Conservation (phyloP, 2,329 filamentous ascomycete genomes). For the Chrysosporium queenslandicum region DNA sequence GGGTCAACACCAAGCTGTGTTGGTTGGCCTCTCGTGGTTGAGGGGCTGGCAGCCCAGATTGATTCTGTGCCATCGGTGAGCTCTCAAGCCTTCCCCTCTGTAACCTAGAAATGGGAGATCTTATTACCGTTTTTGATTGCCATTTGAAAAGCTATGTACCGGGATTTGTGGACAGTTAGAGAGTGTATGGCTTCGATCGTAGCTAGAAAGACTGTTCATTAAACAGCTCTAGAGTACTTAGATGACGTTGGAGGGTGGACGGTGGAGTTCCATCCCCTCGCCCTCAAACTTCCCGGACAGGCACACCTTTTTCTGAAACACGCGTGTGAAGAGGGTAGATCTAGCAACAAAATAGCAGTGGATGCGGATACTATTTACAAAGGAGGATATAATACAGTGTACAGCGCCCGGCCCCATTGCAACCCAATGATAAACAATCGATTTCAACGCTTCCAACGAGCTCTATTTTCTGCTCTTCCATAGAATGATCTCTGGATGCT, state of each 20-base stretch:
- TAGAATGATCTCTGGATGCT: slow-evolving; percentile 68
- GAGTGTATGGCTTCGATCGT: neutral
- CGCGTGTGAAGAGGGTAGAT: neutral
- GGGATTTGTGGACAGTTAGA: neutral
- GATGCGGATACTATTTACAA: neutral
- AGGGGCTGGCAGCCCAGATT: slow-evolving; percentile 77
- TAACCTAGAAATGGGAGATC: neutral
- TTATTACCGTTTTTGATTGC: slow-evolving; percentile 39
- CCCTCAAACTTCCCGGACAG: neutral
- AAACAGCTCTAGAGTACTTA: neutral
- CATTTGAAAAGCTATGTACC: slow-evolving; percentile 25
- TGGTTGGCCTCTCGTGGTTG: slow-evolving; percentile 72
- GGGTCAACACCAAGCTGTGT: slow-evolving; percentile 79
- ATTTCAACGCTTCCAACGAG: neutral
- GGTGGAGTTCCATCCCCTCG: neutral
- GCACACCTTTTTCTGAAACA: neutral
- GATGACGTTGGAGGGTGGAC: slow-evolving; percentile 3
- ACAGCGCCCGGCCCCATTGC: slow-evolving; percentile 1
- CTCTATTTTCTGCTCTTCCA: neutral
- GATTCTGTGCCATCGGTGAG: slow-evolving; percentile 41
- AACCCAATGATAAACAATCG: neutral
- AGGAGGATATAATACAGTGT: slow-evolving; percentile 4
- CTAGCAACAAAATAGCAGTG: neutral
- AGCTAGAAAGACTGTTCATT: neutral
- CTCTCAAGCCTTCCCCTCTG: neutral